These are phyloP conservation scores for Pisolithus thermaeus DNA, from an alignment of 1,284 basidiomycete genomes.

Conservation along the genomic window DNA sequence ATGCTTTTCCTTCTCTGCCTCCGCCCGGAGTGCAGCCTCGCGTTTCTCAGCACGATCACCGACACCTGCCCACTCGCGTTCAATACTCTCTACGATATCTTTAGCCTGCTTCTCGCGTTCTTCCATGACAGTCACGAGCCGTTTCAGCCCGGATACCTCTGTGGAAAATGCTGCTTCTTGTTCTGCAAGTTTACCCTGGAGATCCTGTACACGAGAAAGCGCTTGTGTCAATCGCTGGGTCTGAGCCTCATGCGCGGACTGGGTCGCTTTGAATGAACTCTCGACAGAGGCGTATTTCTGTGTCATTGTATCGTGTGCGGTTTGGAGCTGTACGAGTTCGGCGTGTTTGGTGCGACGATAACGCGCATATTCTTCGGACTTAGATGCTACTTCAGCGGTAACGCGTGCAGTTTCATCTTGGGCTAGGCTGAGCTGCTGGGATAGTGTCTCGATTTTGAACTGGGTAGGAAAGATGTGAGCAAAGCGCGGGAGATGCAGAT, in stretches of 20 bases:
- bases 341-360: slow-evolving; percentile 70
- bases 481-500: background rate
- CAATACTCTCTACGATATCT: slow-evolving; percentile 70
- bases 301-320: slow-evolving; percentile 61
- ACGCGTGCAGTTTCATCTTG: slow-evolving; percentile 67
- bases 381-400: slow-evolving; percentile 52
- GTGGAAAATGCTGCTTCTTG: slow-evolving; percentile 73
- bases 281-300: slow-evolving; percentile 59
- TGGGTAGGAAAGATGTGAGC: slow-evolving; percentile 24
- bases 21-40: slow-evolving; percentile 58
- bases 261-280: slow-evolving; percentile 62
- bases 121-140: slow-evolving; percentile 77
- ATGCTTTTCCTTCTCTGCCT: slow-evolving; percentile 58
- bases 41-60: slow-evolving; percentile 63
- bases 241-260: slow-evolving; percentile 62
- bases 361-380: slow-evolving; percentile 68
- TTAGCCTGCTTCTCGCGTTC: slow-evolving; percentile 76
- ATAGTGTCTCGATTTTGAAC: slow-evolving; percentile 76
- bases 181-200: slow-evolving; percentile 69
- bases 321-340: slow-evolving; percentile 68
- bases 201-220: slow-evolving; percentile 62
- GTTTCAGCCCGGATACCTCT: slow-evolving; percentile 66
- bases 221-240: slow-evolving; percentile 65
- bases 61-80: slow-evolving; percentile 70
- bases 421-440: slow-evolving; percentile 72